Evolutionary conservation across 1,139 yeast genomes (phyloP), one percentile per base, ranked within the genome.

Genomic region (Candida tropicalis): DNA sequence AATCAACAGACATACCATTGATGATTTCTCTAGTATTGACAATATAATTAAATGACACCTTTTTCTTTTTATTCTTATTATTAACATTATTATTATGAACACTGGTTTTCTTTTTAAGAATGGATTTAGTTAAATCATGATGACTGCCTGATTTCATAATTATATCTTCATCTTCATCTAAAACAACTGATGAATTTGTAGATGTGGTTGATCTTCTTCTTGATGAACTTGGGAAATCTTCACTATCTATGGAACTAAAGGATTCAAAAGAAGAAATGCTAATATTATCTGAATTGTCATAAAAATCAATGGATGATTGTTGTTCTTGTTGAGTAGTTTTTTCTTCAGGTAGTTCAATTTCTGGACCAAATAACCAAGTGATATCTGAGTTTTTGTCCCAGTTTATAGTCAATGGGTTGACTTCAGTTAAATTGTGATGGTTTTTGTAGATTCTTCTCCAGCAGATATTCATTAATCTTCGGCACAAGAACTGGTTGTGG

Each of bases 301-400:
- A 25, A 2, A 34, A 34, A 24, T 25, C 39, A 9, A 34, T 32
- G 9, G 28, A 11, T 29, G 26, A 18, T 26, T 40, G 12, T 29
- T 29, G 17, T 29, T 18, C 10, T 16, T 9, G 24, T 34, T 35
- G 26, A 28, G 23, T 20, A 18, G 18, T 40, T 29, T 37, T 37
- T 41, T 42, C 37, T 28, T 46, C 44, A 24, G 42, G 40, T 23
- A 35, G 18, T 22, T 46, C 54, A 36, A 60, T 62, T 49, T 67
- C 66, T 25, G 78, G 78, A 1, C 77, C 78, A 48, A 66, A 73
- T 46, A 73, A 64, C 77, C 77, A 72, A 11, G 75, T 73, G 40
- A 70, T 62, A 48, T 73, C 78, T 46, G 69, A 66, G 42, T 59
- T 61, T 51, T 73, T 73, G 48, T 68, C 66, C 78, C 78, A 73